Conservation (phyloP, 176 grass and related monocot species). For the Zizania latifolia region DNA sequence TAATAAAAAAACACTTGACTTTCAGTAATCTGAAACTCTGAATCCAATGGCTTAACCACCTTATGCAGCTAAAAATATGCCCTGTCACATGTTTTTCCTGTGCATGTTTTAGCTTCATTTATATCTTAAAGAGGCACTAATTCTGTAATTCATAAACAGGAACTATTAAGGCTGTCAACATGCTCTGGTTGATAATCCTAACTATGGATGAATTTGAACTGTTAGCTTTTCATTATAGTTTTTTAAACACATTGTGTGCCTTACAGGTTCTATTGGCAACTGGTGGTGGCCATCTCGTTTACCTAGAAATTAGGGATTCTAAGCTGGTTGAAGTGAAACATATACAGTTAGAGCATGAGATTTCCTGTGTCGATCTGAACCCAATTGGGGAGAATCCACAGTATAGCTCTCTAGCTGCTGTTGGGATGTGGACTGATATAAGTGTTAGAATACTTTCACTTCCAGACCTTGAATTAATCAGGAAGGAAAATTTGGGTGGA, state of each 20-base stretch:
- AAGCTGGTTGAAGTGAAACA: constrained; percentile 91
- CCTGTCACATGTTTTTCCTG: neutral
- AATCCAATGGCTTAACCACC: neutral
- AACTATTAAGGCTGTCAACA: neutral
- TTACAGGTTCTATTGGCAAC: constrained; percentile 86
- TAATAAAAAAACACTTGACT: neutral
- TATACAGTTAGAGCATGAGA: constrained; percentile 80
- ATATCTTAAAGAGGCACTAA: neutral
- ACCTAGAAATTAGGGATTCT: constrained; percentile 72
- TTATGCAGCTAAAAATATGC: neutral
- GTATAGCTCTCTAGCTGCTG: constrained; percentile 76
- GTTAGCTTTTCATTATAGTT: neutral
- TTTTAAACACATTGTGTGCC: constrained; percentile 2
- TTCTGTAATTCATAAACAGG: neutral
- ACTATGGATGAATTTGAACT: neutral
- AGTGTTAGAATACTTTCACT: constrained; percentile 96
- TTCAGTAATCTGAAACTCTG: neutral
- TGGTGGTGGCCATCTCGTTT: constrained; percentile 95
- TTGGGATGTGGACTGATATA: constrained; percentile 99
- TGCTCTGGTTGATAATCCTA: neutral
- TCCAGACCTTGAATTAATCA: constrained; percentile 69
- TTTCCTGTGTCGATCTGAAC: constrained; percentile 91
- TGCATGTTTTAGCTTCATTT: no score
- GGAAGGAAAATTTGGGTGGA: constrained; percentile 85
- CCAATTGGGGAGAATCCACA: constrained; percentile 57